Base-by-base conservation (phyloP, 1,284 basidiomycete genomes). In the Ceratobasidium sp. region DNA sequence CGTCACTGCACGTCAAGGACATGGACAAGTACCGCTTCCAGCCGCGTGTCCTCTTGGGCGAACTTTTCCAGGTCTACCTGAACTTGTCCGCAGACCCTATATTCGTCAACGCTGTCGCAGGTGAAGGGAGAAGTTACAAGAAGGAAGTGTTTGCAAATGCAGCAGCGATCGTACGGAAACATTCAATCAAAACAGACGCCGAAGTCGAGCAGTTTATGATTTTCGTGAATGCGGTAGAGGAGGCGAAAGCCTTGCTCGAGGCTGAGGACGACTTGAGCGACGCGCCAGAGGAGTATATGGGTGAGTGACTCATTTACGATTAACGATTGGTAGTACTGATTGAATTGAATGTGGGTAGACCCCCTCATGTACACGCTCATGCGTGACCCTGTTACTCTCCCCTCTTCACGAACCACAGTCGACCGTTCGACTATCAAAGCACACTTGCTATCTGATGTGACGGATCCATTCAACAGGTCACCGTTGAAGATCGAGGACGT, bases 351-450 rank as follows among this genome's bases (percentile, higher is more conserved):
- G n/a, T n/a, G n/a, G n/a, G 5, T 77, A 97, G 95, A 98, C 81
- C 94, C 95, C 0, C 84, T 98, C 76, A 96, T 98, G 91, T 93
- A 88, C 76, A 95, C 94, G 0, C 79, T 99, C 73, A 99, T 99
- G 98, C 91, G 90, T 73, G 95, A 99, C 80, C 98, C 98, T 0
- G 97, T 99, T 73, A 88, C 89, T 50, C 82, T 99, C 59, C 98
- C 98, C 0, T 90, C 92, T 0, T 98, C 96, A 1, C 87, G 86
- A 70, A 85, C 89, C 0, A 87, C 93, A 32, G 82, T 99, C 57
- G 98, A 99, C 81, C 88, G 93, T 47, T 87, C 92, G 0, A 99
- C 97, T 0, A 99, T 99, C 84, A 98, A 98, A 79, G 93, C 95
- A 1, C 95, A 97, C 80, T 83, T 99, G 55, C 83, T 99, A 28